These are phyloP conservation scores for Elsinoe fawcettii DNA, from an alignment of 2,329 filamentous ascomycete genomes.

Conservation along the genomic window DNA sequence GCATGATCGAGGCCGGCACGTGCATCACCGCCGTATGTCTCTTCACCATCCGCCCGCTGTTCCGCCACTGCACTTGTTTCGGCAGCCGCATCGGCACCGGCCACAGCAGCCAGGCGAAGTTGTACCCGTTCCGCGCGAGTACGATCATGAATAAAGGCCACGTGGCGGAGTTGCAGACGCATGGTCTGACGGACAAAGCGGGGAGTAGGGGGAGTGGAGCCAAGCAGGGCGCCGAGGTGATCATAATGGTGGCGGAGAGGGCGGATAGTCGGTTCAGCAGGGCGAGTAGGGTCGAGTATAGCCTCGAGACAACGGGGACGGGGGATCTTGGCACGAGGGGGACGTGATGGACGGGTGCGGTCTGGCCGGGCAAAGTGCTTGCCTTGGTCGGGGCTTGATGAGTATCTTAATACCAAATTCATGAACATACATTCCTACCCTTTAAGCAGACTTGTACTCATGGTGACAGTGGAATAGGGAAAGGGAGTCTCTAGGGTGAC, in stretches of 20 bases:
- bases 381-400: neutral
- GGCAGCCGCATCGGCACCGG: constrained; percentile 1
- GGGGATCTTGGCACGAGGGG: neutral
- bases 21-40: constrained; percentile 14
- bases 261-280: constrained; percentile 5
- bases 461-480: no score
- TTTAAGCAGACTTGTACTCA: neutral
- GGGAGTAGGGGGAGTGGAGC: neutral
- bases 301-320: neutral
- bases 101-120: neutral
- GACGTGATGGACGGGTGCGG: neutral
- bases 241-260: neutral
- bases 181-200: constrained; percentile 2
- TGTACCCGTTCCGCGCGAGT: constrained; percentile 3
- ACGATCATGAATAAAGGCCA: constrained; percentile 10
- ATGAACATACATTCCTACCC: neutral
- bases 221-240: neutral
- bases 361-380: neutral
- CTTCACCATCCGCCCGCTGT: constrained; percentile 10
- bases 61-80: constrained; percentile 7
- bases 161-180: constrained; percentile 14
- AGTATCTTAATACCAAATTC: neutral
- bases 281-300: neutral
- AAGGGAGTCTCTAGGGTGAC: neutral
- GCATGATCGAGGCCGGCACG: constrained; percentile 14